Evolutionary conservation across 306 rosid species (phyloP), one percentile per base, ranked within the genome.

Genomic region (Cucurbita pepo): DNA sequence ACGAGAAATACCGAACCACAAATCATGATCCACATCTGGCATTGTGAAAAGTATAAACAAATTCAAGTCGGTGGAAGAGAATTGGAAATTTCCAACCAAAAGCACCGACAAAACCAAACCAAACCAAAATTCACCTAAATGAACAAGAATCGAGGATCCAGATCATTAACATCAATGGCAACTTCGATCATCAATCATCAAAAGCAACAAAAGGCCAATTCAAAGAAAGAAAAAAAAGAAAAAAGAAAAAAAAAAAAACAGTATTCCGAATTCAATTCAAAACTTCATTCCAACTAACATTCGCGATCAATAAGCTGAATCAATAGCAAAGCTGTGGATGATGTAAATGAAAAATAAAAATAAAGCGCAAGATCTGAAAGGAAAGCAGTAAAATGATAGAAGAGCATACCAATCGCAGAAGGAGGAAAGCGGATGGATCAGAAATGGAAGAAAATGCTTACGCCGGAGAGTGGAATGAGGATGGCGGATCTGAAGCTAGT

Each of bases 401-500:
- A 69, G 58, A 15, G 21, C 11, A 48, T 41, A 4, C 30, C 25
- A 38, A 38, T 62, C 44, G 34, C 34, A 30, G 34, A 30, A 1
- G 34, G 34, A 30, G 34, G 34, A 30, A 30, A 3, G 34, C 2
- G 21, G 7, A 3, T 51, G 44, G 69, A 63, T 63, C 51, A 25
- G 10, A 19, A 22, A 34, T 13, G 18, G 41, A 67, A 22, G 53
- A 15, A 51, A 69, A 51, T 69, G 74, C 16, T 34, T 50, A 30
- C 57, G 47, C 30, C 74, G 56, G 44, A 50, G 44, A 51, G 45
- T 30, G 18, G 45, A 69, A 69, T 34, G n/a, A 34, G 16, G 44
- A 69, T 53, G 74, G 74, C 59, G 47, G 74, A 69, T 69, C 74
- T 69, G 74, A 69, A 69, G 74, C 59, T 51, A 25, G 25, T 69